Conservation (phyloP, 306 rosid genomes). For the Sphenostylis stenocarpa region DNA sequence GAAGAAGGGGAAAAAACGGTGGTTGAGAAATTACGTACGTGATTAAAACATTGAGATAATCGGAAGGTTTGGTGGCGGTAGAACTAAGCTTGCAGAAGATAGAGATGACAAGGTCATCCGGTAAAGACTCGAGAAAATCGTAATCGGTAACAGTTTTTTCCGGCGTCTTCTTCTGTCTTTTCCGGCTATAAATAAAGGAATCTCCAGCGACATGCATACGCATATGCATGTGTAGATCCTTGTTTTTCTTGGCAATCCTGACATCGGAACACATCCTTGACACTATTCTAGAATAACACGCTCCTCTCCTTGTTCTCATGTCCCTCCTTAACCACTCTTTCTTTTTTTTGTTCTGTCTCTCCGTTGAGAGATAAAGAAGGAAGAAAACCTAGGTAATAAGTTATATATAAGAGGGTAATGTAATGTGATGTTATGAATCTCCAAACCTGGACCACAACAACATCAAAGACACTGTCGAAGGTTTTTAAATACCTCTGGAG, state of each 20-base stretch:
- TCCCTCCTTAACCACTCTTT: not conserved
- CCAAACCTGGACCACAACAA: conserved; percentile 40
- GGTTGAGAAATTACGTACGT: conserved; percentile 48
- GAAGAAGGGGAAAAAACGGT: no score
- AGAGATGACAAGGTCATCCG: conserved; percentile 75
- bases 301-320: conserved; percentile 88
- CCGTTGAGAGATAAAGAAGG: conserved; percentile 26
- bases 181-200: conserved; percentile 28
- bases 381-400: not conserved
- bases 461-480: conserved; percentile 53
- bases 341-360: not conserved
- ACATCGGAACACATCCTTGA: conserved; percentile 29
- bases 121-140: conserved; percentile 72
- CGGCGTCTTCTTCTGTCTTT: conserved; percentile 43
- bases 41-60: conserved; percentile 62
- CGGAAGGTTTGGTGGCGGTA: conserved; percentile 60
- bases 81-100: conserved; percentile 74
- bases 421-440: not conserved
- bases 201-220: conserved; percentile 11
- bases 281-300: conserved; percentile 47
- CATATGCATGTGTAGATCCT: conserved; percentile 14
- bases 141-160: not conserved
- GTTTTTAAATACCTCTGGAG: not conserved
- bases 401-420: conserved; percentile 36
- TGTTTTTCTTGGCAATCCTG: conserved; percentile 35